These are phyloP conservation scores for Alisma plantagoaquatica DNA, from an alignment of 106 monocot genomes.

Conservation along the genomic window DNA sequence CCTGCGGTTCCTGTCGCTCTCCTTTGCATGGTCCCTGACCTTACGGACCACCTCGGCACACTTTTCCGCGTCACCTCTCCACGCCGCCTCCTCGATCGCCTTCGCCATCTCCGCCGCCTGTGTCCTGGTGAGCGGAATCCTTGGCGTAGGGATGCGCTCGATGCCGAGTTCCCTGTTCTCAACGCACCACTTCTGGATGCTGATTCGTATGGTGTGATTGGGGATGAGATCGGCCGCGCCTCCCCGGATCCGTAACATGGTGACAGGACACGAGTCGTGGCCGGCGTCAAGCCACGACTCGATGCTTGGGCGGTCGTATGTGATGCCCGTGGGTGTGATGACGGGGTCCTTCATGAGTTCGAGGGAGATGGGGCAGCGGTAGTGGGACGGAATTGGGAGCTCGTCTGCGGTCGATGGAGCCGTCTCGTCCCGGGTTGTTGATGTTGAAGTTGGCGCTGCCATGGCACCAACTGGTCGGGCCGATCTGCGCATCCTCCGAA, in stretches of 20 bases:
- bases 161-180: slow-evolving; percentile 17
- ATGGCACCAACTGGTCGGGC: no score
- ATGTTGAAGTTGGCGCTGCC: no score
- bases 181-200: slow-evolving; percentile 46
- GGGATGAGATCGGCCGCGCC: slow-evolving; percentile 28
- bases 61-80: neutral
- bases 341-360: slow-evolving; percentile 86
- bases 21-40: slow-evolving; percentile 10
- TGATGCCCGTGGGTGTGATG: slow-evolving; percentile 62
- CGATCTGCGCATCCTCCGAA: no score
- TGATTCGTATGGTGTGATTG: slow-evolving; percentile 22
- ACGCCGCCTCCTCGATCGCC: neutral
- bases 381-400: slow-evolving; percentile 35
- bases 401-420: slow-evolving; percentile 5
- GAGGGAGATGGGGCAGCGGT: slow-evolving; percentile 75
- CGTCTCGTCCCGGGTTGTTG: no score
- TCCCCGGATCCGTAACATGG: slow-evolving; percentile 2
- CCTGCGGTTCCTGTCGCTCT: slow-evolving; percentile 33
- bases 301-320: slow-evolving; percentile 76
- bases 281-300: slow-evolving; percentile 70
- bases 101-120: slow-evolving; percentile 1
- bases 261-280: slow-evolving; percentile 45
- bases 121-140: slow-evolving; percentile 11
- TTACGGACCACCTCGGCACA: slow-evolving; percentile 2
- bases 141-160: slow-evolving; percentile 33